Base-by-base conservation (phyloP, 768 basidiomycete species). In the Tubosaeta brunneosetosa region DNA sequence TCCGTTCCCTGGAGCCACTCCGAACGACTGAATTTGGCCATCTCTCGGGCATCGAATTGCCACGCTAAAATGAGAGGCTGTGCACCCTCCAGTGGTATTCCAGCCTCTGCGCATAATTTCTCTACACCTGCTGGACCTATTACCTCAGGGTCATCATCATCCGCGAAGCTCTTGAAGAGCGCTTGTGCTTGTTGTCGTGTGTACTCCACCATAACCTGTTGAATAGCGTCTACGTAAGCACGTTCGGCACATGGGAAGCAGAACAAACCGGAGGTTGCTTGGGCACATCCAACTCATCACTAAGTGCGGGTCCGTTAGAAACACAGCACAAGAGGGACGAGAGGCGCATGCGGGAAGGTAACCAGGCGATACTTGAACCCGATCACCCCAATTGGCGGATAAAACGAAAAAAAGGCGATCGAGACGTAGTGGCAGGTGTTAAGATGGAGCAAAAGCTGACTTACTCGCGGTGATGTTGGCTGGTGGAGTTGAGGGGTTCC, bases 81-180 rank as follows among this genome's bases (percentile, higher is more conserved):
- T 6, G 84, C 74, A 29, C 88, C 86, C 17, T 91, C 89, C 66
- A 93, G 71, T 0, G 86, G 74, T 43, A 91, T 78, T n/a, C 79
- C 71, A 12, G 84, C 80, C 55, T 91, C 86, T 25, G 57, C 75
- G 69, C 86, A 93, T 27, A 94, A 69, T 48, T 70, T 74, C 66
- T 85, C 83, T 56, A 91, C 82, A 2, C 88, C 88, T 53, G 83
- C 87, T 1, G 86, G 78, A 1, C 83, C 85, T 59, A 93, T 90
- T 41, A 78, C 71, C 33, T 66, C 60, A 12, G 63, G 53, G 43
- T 71, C 63, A 12, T 80, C 72, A 25, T 76, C 71, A 44, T 89
- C 86, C 8, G 82, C 80, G 61, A 88, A 90, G 3, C 63, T 67
- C 47, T 71, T 71, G 73, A 91, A 92, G 14, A 91, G 74, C 1